Evolutionary conservation across 2,329 filamentous ascomycete genomes (phyloP).

Genomic region (Diaporthe eres): DNA sequence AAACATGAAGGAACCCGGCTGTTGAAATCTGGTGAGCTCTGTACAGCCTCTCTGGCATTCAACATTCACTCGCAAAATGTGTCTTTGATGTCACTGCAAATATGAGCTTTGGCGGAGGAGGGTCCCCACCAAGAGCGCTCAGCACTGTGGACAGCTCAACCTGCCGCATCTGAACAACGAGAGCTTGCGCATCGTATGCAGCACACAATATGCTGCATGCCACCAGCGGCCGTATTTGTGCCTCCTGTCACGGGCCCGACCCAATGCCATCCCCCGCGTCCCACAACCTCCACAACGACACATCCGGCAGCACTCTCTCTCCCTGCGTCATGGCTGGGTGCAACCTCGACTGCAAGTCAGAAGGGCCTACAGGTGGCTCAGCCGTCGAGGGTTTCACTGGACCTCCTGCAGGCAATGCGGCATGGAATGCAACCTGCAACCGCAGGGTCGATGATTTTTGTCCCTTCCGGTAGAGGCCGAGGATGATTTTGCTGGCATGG

Average conservation of each 20-base stretch:
- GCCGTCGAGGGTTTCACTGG: background rate
- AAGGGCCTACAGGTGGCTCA: constrained; percentile 5
- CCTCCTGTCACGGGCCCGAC: constrained; percentile 24
- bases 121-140: background rate
- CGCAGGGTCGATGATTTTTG: constrained; percentile 13
- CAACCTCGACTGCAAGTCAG: constrained; percentile 25
- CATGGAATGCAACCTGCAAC: constrained; percentile 1
- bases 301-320: constrained; percentile 2
- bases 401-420: constrained; percentile 25
- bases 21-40: background rate
- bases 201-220: background rate
- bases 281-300: constrained; percentile 22
- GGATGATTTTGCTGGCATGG: background rate
- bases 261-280: constrained; percentile 32
- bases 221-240: constrained; percentile 28
- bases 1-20: background rate
- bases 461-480: background rate
- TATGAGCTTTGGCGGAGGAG: background rate
- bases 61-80: background rate
- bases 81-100: background rate
- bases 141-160: background rate
- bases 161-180: background rate
- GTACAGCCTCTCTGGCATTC: background rate
- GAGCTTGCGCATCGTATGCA: background rate
- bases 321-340: constrained; percentile 28